A percentile compares a stretch with the other conserved stretches of the same genome.
Evolutionary conservation across 345 rosid species (phyloP).

Genomic region (Dipteronia dyeriana): DNA sequence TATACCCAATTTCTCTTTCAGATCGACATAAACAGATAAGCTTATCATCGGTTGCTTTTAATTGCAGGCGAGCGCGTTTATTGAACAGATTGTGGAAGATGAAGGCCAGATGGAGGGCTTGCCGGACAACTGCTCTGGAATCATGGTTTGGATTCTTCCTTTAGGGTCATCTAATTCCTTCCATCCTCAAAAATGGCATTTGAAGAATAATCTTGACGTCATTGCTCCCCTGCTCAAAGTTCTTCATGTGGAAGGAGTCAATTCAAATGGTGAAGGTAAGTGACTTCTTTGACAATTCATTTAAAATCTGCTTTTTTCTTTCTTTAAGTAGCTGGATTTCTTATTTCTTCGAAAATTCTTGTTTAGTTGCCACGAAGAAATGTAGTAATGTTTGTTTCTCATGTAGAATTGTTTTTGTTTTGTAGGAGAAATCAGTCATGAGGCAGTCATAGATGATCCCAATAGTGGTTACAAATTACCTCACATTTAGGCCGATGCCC

Average conservation of each 20-base stretch:
- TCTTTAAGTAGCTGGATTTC: neutral
- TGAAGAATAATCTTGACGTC: constrained; percentile 46
- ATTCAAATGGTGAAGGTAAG: constrained; percentile 22
- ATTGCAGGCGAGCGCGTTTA: constrained; percentile 47
- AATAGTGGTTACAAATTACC: neutral
- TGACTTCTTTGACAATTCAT: neutral
- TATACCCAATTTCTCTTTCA: neutral
- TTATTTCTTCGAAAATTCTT: neutral
- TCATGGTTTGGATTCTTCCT: constrained; percentile 55
- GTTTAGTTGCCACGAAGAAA: constrained; percentile 9
- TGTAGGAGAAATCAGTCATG: constrained; percentile 12
- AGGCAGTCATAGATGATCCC: neutral
- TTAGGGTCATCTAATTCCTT: constrained; percentile 31
- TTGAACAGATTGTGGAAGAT: constrained; percentile 71
- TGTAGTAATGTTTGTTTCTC: neutral
- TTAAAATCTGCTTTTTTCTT: neutral
- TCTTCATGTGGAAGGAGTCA: constrained; percentile 16
- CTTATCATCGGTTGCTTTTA: neutral
- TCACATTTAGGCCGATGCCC: neutral
- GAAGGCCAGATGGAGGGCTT: constrained; percentile 75
- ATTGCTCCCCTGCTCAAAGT: constrained; percentile 31
- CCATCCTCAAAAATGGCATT: constrained; percentile 47
- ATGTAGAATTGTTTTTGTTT: neutral
- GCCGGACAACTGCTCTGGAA: constrained; percentile 41
- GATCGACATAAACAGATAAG: constrained; percentile 7